Base-by-base conservation (phyloP, 202 grass and related monocot species). In the Hordeum pubiflorum region DNA sequence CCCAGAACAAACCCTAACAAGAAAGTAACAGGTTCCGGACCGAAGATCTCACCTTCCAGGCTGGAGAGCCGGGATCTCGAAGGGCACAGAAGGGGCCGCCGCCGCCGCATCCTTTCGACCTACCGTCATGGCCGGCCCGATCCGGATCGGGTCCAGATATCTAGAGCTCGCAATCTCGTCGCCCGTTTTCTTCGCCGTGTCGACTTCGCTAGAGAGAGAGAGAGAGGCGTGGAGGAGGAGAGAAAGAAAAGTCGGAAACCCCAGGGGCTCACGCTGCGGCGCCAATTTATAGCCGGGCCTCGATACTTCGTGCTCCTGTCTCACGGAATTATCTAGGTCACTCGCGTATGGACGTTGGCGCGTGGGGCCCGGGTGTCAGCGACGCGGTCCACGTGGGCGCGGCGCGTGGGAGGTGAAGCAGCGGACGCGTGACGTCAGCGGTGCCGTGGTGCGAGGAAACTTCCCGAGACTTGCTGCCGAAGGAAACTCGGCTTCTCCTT, bases 1-100 rank as follows among this genome's bases (percentile, higher is more conserved):
- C 20, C 13, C 4, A 20, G 4, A 36, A 0, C 18, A 57, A 74
- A 57, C 50, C 22, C 4, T 80, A 81, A 27, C 1, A 65, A 23
- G 76, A 21, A 0, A 4, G 29, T 29, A 29, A 6, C 4, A 69
- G 59, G 2, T 2, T 12, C 7, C 9, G 37, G 75, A 13, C 29
- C 58, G 7, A 36, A 39, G 33, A 32, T 86, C 80, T 80, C 80
- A 90, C 88, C 88, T 90, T 86, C 80, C 80, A 20, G 84, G 80
- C 69, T 76, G 75, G 9, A 75, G 21, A 52, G 31, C 9, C 48
- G 41, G 74, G 17, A 78, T 58, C 79, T 83, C 79, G 18, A 61
- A 58, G 22, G 61, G 69, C 10, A 6, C 15, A 1, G 3, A 37
- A 6, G 6, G 6, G 2, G 60, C 31, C 1, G 61, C 37, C 21